These are phyloP conservation scores for Sclerotinia minor DNA, from an alignment of 2,329 filamentous ascomycete genomes.

Conservation along the genomic window DNA sequence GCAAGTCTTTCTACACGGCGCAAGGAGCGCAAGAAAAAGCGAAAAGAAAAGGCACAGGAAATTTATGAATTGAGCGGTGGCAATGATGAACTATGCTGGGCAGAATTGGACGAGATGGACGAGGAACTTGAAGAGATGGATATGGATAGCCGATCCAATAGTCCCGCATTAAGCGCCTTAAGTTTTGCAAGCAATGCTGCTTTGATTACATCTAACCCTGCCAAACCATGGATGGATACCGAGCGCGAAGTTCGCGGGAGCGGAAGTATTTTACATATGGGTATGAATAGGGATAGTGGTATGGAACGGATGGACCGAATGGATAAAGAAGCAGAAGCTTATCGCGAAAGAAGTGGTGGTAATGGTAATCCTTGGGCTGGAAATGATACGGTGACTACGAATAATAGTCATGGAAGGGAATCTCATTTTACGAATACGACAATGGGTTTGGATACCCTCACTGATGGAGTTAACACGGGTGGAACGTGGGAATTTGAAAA, in stretches of 20 bases:
- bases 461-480: conserved; percentile 4
- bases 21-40: conserved; percentile 22
- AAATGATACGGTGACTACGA: conserved; percentile 6
- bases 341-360: conserved; percentile 8
- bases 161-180: conserved; percentile 1
- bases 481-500: conserved; percentile 22
- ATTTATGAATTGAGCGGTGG: conserved; percentile 23
- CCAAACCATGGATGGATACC: conserved; percentile 1
- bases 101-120: conserved; percentile 18
- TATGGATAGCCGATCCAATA: conserved; percentile 7
- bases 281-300: conserved; percentile 7
- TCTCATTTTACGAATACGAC: conserved; percentile 14
- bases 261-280: conserved; percentile 17
- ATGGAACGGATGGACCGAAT: conserved; percentile 9
- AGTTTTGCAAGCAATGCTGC: conserved; percentile 10
- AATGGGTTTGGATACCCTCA: conserved; percentile 5
- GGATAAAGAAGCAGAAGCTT: conserved; percentile 19
- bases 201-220: conserved; percentile 2
- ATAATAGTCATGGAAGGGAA: background rate
- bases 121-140: conserved; percentile 16
- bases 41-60: conserved; percentile 13
- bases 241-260: conserved; percentile 11
- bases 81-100: conserved; percentile 21
- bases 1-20: conserved; percentile 21
- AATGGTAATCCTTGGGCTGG: background rate